Conservation (phyloP, 2,329 filamentous ascomycete species). For the Acarospora socialis region DNA sequence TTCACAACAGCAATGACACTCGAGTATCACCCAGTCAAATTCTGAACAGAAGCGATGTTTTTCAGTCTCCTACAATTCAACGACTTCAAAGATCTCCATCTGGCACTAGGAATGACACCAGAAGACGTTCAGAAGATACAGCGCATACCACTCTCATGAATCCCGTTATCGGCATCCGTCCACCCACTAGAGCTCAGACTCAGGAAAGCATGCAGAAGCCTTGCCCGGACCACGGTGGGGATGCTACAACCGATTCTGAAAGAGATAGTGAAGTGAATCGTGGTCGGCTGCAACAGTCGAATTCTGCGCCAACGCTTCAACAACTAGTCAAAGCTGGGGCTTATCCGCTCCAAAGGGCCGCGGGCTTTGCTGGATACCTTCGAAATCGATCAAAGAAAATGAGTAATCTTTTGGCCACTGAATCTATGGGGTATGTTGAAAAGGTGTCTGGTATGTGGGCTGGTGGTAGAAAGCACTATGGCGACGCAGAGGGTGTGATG, state of each 20-base stretch:
- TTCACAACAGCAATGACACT: conserved; percentile 59
- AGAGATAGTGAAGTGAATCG: neutral
- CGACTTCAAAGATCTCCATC: conserved; percentile 21
- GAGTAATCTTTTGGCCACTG: conserved; percentile 67
- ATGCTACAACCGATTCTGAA: neutral
- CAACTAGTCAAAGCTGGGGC: conserved; percentile 48
- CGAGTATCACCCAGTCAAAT: conserved; percentile 81
- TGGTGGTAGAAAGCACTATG: conserved; percentile 79
- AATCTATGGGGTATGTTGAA: conserved; percentile 91
- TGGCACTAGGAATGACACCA: conserved; percentile 16
- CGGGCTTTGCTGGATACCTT: conserved; percentile 68
- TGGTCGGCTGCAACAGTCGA: conserved; percentile 6
- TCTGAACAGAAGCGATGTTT: conserved; percentile 72
- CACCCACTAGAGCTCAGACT: conserved; percentile 18
- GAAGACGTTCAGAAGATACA: conserved; percentile 23
- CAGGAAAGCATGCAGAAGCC: conserved; percentile 7
- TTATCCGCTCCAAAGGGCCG: conserved; percentile 72
- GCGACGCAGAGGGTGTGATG: conserved; percentile 51
- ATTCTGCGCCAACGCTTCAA: conserved; percentile 39
- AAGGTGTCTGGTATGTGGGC: conserved; percentile 97
- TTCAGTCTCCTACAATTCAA: conserved; percentile 59
- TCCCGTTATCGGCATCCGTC: conserved; percentile 17
- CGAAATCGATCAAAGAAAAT: conserved; percentile 66
- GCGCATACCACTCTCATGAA: conserved; percentile 19
- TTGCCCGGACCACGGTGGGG: neutral